Evolutionary conservation across 768 basidiomycete genomes (phyloP), one percentile per base, ranked within the genome.

Genomic region (Mycena filopes): DNA sequence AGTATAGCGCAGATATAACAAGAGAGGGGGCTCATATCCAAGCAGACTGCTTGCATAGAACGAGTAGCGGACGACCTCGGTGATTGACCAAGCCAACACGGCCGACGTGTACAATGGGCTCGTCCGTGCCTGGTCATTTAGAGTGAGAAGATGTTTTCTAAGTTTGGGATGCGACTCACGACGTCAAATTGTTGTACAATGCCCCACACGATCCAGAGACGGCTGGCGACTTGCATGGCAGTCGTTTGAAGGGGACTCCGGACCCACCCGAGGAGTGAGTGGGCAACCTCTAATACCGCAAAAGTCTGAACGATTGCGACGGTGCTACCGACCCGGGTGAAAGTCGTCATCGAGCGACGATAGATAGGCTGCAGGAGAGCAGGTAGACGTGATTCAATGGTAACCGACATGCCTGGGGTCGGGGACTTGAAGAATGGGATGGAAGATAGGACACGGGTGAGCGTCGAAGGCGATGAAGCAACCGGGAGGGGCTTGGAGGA

Each of bases 51-150:
- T 79, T 2, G 91, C 89, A 76, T 99, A 99, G 83, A 91, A 97
- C 11, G 87, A 75, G 79, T 99, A 99, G 31, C 98, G 93, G 60
- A 96, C 88, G 49, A 96, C 87, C 78, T 99, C 98, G 18, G 95
- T 94, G 54, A 89, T 65, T 0, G 93, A 91, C 98, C 98, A 99
- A 0, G 96, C 92, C 65, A 97, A 78, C 57, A 98, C 86, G 95
- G 98, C 97, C 53, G 91, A 89, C 8, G 93, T 86, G 81, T 93
- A 98, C 28, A 96, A 74, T 4, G 98, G 93, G 73, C 87, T 89
- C 4, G 81, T 74, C 67, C 87, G 91, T 28, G 92, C 84, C 88
- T 92, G 63, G n/a, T n/a, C n/a, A n/a, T 26, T 42, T 54, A 48
- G 10, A 60, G 38, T 49, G 28, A 46, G 28, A 16, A 36, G 21